A percentile compares a stretch with the other conserved stretches of the same genome.
Evolutionary conservation across 768 basidiomycete species (phyloP).

Genomic region (Leccinellum albellum): DNA sequence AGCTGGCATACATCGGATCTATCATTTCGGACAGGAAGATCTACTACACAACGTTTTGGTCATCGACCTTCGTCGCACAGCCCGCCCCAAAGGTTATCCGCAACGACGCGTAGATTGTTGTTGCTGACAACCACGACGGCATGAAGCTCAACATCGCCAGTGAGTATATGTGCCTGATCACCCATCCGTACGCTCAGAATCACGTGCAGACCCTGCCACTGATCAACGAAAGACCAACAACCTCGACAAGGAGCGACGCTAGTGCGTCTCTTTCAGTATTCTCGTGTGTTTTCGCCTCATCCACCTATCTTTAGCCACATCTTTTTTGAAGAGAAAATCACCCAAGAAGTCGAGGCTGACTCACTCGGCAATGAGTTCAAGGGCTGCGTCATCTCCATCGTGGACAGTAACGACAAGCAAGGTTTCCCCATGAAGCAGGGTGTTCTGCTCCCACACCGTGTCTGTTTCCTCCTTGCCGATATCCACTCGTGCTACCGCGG

Average conservation of each 20-base stretch:
- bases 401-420: conserved; percentile 97
- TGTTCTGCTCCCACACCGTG: conserved; percentile 91
- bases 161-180: conserved; percentile 38
- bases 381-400: conserved; percentile 95
- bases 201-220: conserved; percentile 80
- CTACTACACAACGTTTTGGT: too few species aligned
- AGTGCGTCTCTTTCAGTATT: conserved; percentile 41
- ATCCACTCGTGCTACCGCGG: conserved; percentile 99
- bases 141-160: conserved; percentile 99
- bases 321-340: conserved; percentile 97
- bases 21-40: too few species aligned
- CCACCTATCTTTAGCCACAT: conserved; percentile 56
- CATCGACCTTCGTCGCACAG: too few species aligned
- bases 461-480: conserved; percentile 87
- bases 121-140: conserved; percentile 29
- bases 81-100: too few species aligned
- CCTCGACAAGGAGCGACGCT: conserved; percentile 86
- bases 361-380: conserved; percentile 92
- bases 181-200: conserved; percentile 10
- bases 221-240: conserved; percentile 97
- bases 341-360: conserved; percentile 92
- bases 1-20: too few species aligned
- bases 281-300: background rate
- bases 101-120: background rate
- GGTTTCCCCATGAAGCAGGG: conserved; percentile 99